These are phyloP conservation scores for Durotheca rogersii DNA, from an alignment of 495 filamentous ascomycete species.

Conservation along the genomic window DNA sequence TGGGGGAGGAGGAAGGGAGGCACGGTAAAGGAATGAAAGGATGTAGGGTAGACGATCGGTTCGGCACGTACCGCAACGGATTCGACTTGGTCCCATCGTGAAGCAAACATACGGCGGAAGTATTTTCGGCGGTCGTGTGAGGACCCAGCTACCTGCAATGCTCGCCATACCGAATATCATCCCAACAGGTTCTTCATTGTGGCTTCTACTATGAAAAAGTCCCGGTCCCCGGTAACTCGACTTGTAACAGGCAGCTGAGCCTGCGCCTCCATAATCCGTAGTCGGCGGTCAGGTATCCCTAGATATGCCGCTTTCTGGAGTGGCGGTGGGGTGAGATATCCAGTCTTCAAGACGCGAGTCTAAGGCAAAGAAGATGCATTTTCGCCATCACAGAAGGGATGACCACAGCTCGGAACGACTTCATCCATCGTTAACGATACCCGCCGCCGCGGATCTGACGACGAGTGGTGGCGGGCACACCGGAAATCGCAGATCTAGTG, in stretches of 20 bases:
- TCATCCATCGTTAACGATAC: not conserved
- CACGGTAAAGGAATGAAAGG: conserved; percentile 29
- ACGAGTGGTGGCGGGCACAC: conserved; percentile 6
- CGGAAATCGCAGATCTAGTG: conserved; percentile 2
- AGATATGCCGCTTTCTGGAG: not conserved
- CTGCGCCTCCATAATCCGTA: conserved; percentile 28
- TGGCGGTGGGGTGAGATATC: not conserved
- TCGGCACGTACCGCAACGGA: conserved; percentile 24
- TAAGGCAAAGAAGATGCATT: not conserved
- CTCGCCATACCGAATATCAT: conserved; percentile 15
- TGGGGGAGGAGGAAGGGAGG: conserved; percentile 22
- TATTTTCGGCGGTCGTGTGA: conserved; percentile 4
- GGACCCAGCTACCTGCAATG: conserved; percentile 14
- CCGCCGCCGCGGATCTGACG: not conserved
- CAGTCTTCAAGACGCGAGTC: conserved; percentile 11
- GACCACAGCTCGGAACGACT: not conserved
- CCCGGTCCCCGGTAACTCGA: conserved; percentile 10
- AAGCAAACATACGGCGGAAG: conserved; percentile 4
- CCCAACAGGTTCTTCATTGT: conserved; percentile 2
- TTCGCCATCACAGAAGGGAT: not conserved
- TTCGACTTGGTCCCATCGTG: conserved; percentile 18
- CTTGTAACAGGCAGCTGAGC: conserved; percentile 17
- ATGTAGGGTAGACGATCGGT: conserved; percentile 18
- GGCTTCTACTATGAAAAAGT: conserved; percentile 4
- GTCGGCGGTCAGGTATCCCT: conserved; percentile 18